Base-by-base conservation (phyloP, 805 yeast genomes). In the Pichia californica region DNA sequence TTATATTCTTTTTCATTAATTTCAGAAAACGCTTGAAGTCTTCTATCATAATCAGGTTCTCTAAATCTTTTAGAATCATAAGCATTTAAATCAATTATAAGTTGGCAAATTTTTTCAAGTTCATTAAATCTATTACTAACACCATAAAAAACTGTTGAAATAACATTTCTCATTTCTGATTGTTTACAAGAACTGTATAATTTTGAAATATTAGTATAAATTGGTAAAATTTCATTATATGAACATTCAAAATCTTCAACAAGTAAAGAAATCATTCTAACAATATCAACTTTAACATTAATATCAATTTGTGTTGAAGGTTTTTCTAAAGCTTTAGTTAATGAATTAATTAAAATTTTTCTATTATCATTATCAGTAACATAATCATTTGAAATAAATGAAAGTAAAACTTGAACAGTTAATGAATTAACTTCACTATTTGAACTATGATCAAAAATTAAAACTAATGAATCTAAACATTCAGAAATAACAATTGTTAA, bases 21-120 rank as follows among this genome's bases (percentile, higher is more conserved):
- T 15, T 55, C 57, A 42, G 77, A 76, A 59, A 77, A 91, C 0
- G 91, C 86, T 4, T 70, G 67, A 36, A 91, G 66, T 47, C 95
- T 72, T 42, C 74, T 74, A 46, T 80, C 91, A 59, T 81, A 91
- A 62, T 93, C 95, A 34, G 83, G 80, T 50, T 83, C 88, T 27
- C 78, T 80, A 44, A 88, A 64, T 41, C 86, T 71, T 29, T 64
- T 74, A 2, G 58, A 56, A 0, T 88, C 77, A 54, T 69, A 85
- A 0, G 96, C 69, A 57, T 93, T 89, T 47, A 91, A 65, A 31
- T 79, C 88, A 2, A 63, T 63, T 13, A 87, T 57, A n/a, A 88
- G 59, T 11, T 43, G 46, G 1, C 82, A 75, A 23, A 81, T 76
- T 7, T 63, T 57, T 15, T 63, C 53, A 23, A 74, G 66, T 2